Percentiles rank a stretch among this genome's conserved stretches.
These are phyloP conservation scores for Chaetomidium leptoderma DNA, from an alignment of 495 filamentous ascomycete species.

Conservation along the genomic window DNA sequence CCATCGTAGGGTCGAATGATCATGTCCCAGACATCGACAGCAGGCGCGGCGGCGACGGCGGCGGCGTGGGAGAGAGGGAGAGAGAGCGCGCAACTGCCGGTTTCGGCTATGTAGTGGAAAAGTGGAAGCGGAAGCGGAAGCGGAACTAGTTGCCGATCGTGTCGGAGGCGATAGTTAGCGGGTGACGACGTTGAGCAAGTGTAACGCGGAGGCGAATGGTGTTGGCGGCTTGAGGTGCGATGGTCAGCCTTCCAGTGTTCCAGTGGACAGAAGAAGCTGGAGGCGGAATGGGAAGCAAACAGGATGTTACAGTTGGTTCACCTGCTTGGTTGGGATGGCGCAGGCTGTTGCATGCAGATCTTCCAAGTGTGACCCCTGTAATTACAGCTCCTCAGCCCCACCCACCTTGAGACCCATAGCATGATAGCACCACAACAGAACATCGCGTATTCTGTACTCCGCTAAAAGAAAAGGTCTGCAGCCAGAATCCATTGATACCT, in stretches of 20 bases:
- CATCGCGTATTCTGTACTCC: no score
- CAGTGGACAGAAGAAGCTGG: neutral
- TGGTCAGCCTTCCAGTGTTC: neutral
- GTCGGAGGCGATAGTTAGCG: neutral
- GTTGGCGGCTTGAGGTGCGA: neutral
- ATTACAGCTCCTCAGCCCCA: neutral
- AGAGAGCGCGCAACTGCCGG: neutral
- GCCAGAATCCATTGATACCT: no score
- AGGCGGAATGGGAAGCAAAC: slow-evolving; percentile 1
- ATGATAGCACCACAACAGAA: no score
- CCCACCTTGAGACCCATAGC: no score
- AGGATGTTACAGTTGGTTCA: neutral
- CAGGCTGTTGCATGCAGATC: neutral
- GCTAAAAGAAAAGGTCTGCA: no score
- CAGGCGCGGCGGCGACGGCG: neutral
- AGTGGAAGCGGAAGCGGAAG: neutral
- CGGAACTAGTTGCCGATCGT: no score
- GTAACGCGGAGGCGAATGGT: neutral
- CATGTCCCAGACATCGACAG: slow-evolving; percentile 27
- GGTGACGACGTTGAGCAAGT: neutral
- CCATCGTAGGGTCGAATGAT: slow-evolving; percentile 35
- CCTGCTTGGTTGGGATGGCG: neutral
- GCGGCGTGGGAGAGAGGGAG: no score
- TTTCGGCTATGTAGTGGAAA: neutral
- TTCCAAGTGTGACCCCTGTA: neutral